Conservation (phyloP, 768 basidiomycete genomes). For the Infundibulicybe gibba region DNA sequence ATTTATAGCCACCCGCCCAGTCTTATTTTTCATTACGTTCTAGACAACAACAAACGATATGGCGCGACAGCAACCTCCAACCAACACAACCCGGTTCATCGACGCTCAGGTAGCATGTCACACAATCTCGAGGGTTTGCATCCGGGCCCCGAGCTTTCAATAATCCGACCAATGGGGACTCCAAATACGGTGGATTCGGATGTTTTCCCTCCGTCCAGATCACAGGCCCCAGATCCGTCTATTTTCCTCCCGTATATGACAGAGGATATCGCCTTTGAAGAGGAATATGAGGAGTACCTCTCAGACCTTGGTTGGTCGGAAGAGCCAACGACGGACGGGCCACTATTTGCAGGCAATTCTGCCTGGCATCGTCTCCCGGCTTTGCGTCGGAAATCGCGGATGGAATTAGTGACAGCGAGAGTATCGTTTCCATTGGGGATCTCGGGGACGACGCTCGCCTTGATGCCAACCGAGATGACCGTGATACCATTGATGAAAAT, state of each 20-base stretch:
- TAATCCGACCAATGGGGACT: slow-evolving; percentile 73
- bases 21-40: slow-evolving; percentile 4
- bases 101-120: slow-evolving; percentile 81
- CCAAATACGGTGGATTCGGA: slow-evolving; percentile 81
- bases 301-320: slow-evolving; percentile 82
- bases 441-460: slow-evolving; percentile 76
- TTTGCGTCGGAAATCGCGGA: slow-evolving; percentile 81
- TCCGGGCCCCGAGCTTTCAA: slow-evolving; percentile 69
- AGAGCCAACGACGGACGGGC: slow-evolving; percentile 41
- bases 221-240: slow-evolving; percentile 78
- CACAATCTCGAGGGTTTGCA: slow-evolving; percentile 76
- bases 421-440: slow-evolving; percentile 86
- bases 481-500: slow-evolving; percentile 71
- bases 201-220: slow-evolving; percentile 92
- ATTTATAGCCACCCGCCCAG: slow-evolving; percentile 7
- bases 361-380: slow-evolving; percentile 85
- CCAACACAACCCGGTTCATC: slow-evolving; percentile 55
- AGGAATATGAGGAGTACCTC: slow-evolving; percentile 95
- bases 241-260: slow-evolving; percentile 89
- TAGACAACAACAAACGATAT: slow-evolving; percentile 92
- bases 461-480: slow-evolving; percentile 56
- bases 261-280: slow-evolving; percentile 93
- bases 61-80: slow-evolving; percentile 52
- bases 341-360: slow-evolving; percentile 38
- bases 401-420: slow-evolving; percentile 92